Evolutionary conservation across 768 basidiomycete genomes (phyloP).

Genomic region (Termitomyces heimii): DNA sequence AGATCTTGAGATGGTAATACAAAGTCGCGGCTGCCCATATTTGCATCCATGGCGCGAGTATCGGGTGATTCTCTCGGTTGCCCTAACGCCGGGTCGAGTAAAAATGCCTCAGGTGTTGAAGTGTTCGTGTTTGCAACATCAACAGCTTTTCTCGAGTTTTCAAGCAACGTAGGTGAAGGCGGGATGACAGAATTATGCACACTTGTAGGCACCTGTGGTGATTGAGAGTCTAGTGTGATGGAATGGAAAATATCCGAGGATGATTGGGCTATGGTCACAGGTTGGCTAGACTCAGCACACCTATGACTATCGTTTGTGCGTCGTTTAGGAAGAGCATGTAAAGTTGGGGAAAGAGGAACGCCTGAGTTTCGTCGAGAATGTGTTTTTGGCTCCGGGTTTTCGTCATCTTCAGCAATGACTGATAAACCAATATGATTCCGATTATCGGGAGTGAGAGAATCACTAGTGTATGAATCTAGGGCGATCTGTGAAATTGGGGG

Average conservation of each 20-base stretch:
- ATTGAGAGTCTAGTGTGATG: constrained; percentile 32
- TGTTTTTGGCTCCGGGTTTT: constrained; percentile 38
- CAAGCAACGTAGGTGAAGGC: neutral
- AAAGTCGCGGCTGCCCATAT: constrained; percentile 12
- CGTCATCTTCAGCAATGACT: constrained; percentile 69
- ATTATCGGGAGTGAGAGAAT: constrained; percentile 5
- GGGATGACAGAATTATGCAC: neutral
- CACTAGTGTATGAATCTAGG: neutral
- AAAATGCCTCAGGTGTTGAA: constrained; percentile 1
- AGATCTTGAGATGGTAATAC: constrained; percentile 30
- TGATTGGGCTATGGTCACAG: constrained; percentile 15
- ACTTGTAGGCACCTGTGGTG: neutral
- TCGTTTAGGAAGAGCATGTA: neutral
- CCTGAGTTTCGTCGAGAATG: neutral
- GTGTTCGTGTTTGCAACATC: neutral
- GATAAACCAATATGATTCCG: constrained; percentile 47
- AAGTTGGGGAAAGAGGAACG: neutral
- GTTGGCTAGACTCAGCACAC: neutral
- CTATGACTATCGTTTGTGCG: neutral
- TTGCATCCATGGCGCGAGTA: constrained; percentile 1
- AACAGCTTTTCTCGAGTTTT: neutral
- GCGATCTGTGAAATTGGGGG: neutral
- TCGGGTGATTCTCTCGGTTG: constrained; percentile 1
- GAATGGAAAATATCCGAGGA: constrained; percentile 35
- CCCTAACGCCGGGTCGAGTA: constrained; percentile 4